Conservation (phyloP, 75 land plant species). For the Sequoiadendron giganteum region DNA sequence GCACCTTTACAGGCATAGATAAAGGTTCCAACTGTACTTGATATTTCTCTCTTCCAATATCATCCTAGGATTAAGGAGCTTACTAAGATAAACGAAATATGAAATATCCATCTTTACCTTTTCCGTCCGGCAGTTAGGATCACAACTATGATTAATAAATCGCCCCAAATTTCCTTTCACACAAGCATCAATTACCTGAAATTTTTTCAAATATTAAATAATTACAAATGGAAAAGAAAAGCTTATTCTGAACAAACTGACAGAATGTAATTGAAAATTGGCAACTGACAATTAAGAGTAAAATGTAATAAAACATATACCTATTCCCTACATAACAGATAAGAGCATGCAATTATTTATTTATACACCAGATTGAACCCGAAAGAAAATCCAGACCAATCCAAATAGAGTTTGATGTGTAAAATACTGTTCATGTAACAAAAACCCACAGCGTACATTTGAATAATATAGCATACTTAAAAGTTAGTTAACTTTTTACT, state of each 20-base stretch:
- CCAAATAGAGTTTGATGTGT: neutral
- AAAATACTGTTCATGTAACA: neutral
- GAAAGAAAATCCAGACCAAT: neutral
- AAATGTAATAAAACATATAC: neutral
- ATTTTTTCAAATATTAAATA: neutral
- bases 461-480: neutral
- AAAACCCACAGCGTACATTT: neutral
- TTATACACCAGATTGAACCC: neutral
- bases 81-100: neutral
- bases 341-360: neutral
- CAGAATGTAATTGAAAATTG: neutral
- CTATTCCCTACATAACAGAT: neutral
- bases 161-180: conserved; percentile 94
- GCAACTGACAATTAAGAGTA: neutral
- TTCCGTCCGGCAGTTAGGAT: conserved; percentile 93
- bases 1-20: neutral
- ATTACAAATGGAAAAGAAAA: neutral
- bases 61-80: neutral
- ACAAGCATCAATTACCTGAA: conserved; percentile 97
- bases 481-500: neutral
- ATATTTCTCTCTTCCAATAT: neutral
- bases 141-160: conserved; percentile 96
- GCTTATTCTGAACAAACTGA: neutral
- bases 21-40: neutral
- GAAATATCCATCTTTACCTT: conserved; percentile 52